These are phyloP conservation scores for Boletus mariae DNA, from an alignment of 1,284 basidiomycete genomes.

Conservation along the genomic window DNA sequence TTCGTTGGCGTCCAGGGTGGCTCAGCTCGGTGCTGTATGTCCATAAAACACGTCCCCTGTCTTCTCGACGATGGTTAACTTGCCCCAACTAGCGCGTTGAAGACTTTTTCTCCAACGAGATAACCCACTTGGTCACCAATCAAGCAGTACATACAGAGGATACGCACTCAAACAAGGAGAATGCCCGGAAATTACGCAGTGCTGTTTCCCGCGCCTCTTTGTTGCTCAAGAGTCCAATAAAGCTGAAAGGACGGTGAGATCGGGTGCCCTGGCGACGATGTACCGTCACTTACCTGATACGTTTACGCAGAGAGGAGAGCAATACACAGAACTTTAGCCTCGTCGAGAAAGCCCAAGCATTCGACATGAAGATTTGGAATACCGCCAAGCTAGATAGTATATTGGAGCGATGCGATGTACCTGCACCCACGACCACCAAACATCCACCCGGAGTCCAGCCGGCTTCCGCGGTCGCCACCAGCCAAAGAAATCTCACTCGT, in stretches of 20 bases:
- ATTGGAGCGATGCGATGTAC: slow-evolving; percentile 54
- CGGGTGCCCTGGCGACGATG: neutral
- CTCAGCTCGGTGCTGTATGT: slow-evolving; percentile 77
- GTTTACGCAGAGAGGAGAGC: slow-evolving; percentile 23
- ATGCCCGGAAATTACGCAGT: slow-evolving; percentile 37
- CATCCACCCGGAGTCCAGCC: slow-evolving; percentile 26
- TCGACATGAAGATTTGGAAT: slow-evolving; percentile 89
- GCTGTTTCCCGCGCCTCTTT: slow-evolving; percentile 22
- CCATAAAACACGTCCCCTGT: neutral
- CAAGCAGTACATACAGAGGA: slow-evolving; percentile 40
- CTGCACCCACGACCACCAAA: slow-evolving; percentile 28
- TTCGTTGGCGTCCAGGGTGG: slow-evolving; percentile 52
- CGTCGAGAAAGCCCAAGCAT: slow-evolving; percentile 70
- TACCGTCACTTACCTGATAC: neutral
- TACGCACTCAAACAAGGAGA: slow-evolving; percentile 60
- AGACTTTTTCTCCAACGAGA: slow-evolving; percentile 81
- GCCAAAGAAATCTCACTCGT: slow-evolving; percentile 48
- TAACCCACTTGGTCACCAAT: slow-evolving; percentile 86
- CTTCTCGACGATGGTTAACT: slow-evolving; percentile 1
- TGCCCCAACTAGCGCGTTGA: slow-evolving; percentile 58
- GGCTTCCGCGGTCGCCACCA: slow-evolving; percentile 21
- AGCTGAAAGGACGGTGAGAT: slow-evolving; percentile 54
- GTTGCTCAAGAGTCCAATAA: slow-evolving; percentile 61
- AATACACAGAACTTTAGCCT: slow-evolving; percentile 49
- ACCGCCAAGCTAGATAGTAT: slow-evolving; percentile 73